phyloP scores from a whole-genome alignment of 2,329 filamentous ascomycete species.

The Cladosporium sp. region DNA sequence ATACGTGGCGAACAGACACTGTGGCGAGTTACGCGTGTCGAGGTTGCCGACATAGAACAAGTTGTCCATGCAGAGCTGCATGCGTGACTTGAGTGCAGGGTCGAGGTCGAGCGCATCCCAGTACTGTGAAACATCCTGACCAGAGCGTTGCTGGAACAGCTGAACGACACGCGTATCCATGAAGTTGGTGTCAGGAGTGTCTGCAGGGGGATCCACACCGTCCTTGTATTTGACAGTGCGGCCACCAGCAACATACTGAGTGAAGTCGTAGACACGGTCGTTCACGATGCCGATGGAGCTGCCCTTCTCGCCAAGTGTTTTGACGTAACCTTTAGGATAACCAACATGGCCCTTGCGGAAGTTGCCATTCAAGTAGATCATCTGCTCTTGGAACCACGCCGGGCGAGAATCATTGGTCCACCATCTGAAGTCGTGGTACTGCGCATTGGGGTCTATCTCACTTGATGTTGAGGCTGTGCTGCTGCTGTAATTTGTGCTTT shows the following conservation, averaged over 20 bases:
- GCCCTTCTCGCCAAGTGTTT: conserved; percentile 51
- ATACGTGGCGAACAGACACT: conserved; percentile 85
- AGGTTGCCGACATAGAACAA: conserved; percentile 90
- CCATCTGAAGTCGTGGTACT: conserved; percentile 90
- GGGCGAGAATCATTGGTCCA: conserved; percentile 76
- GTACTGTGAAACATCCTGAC: conserved; percentile 75
- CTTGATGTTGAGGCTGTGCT: conserved; percentile 63
- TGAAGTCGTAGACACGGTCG: conserved; percentile 81
- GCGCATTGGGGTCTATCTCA: conserved; percentile 64
- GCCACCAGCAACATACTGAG: conserved; percentile 73
- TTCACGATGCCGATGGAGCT: conserved; percentile 74
- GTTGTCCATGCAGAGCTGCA: conserved; percentile 84
- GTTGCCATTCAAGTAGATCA: conserved; percentile 69
- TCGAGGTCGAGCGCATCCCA: conserved; percentile 69
- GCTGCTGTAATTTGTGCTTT: conserved; percentile 64
- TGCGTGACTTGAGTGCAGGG: conserved; percentile 55
- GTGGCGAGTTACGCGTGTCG: conserved; percentile 81
- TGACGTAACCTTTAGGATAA: conserved; percentile 73
- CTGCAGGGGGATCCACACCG: conserved; percentile 48
- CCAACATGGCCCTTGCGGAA: conserved; percentile 87
- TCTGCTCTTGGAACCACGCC: conserved; percentile 91
- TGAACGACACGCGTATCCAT: conserved; percentile 71
- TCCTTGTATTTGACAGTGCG: conserved; percentile 57
- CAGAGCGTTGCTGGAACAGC: conserved; percentile 72
- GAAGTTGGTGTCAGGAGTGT: conserved; percentile 62